phyloP scores from a whole-genome alignment of 2,329 filamentous ascomycete genomes.

The Tolypocladium nubicola region DNA sequence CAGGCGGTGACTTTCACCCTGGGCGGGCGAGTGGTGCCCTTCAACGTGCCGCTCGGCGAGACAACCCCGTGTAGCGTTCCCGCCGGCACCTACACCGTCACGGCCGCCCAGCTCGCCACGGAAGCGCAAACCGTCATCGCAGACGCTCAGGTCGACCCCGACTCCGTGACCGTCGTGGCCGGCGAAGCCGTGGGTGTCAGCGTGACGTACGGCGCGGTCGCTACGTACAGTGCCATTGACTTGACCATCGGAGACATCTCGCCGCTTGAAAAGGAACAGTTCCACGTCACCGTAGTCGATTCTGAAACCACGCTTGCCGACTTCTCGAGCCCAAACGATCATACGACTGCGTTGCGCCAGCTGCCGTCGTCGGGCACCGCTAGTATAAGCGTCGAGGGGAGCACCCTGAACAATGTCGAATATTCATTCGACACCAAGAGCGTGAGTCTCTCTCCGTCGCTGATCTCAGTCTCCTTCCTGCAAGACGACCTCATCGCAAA shows the following conservation, averaged over 20 bases:
- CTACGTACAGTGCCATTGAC: neutral
- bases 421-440: neutral
- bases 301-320: neutral
- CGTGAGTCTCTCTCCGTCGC: neutral
- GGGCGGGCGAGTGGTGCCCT: neutral
- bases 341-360: neutral
- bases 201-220: neutral
- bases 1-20: neutral
- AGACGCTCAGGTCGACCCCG: neutral
- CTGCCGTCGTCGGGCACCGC: neutral
- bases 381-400: neutral
- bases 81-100: neutral
- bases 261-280: neutral
- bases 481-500: neutral
- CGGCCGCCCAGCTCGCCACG: neutral
- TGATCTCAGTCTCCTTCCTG: neutral
- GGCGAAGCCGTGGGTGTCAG: neutral
- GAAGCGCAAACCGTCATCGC: neutral
- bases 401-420: neutral
- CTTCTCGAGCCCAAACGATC: neutral
- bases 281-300: neutral
- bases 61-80: neutral
- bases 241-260: conserved; percentile 1
- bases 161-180: neutral
- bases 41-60: neutral